phyloP scores from a whole-genome alignment of 148 eudicot species.

The Spergularia marina region DNA sequence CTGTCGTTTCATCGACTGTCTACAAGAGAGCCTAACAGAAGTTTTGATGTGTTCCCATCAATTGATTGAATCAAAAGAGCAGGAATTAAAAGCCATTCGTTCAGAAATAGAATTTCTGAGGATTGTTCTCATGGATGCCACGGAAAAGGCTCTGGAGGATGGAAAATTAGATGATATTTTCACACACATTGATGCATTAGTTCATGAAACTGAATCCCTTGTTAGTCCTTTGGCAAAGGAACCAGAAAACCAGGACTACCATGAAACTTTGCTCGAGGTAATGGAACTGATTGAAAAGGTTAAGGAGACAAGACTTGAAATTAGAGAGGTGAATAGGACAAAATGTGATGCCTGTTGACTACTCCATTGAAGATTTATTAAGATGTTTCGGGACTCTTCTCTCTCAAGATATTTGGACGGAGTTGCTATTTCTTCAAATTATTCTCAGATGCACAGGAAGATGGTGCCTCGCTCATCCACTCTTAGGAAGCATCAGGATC shows the following conservation, averaged over 20 bases:
- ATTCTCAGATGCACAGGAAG: constrained; percentile 12
- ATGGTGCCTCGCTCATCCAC: neutral
- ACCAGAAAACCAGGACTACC: neutral
- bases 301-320: neutral
- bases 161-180: neutral
- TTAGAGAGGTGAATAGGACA: neutral
- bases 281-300: neutral
- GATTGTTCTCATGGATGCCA: neutral
- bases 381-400: constrained; percentile 9
- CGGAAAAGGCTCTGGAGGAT: neutral
- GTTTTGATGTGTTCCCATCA: neutral
- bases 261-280: neutral
- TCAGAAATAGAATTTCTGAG: neutral
- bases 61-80: neutral
- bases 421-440: neutral
- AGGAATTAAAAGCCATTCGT: neutral
- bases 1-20: neutral
- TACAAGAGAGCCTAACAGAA: neutral
- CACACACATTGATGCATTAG: neutral
- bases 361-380: neutral
- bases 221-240: neutral
- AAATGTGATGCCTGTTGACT: neutral
- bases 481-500: neutral
- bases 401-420: neutral
- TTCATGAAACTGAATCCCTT: neutral